Conservation (phyloP, 1,284 basidiomycete species). For the Entoloma clypeatum region DNA sequence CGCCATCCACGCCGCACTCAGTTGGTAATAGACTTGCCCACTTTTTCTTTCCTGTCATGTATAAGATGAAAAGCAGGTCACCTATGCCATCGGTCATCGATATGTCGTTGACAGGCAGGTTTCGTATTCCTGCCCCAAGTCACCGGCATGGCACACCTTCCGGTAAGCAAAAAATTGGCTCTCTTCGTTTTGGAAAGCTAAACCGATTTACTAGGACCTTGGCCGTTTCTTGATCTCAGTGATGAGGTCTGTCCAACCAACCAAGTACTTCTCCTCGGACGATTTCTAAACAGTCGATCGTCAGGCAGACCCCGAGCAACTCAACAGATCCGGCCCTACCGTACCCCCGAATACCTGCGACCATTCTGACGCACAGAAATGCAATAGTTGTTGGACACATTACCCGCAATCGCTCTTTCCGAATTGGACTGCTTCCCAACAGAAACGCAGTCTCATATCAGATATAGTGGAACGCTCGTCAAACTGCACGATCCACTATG, state of each 20-base stretch:
- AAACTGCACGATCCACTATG: conserved; percentile 36
- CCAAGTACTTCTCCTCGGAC: neutral
- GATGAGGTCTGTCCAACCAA: conserved; percentile 24
- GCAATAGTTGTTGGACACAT: conserved; percentile 37
- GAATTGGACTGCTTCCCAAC: conserved; percentile 50
- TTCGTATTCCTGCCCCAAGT: conserved; percentile 30
- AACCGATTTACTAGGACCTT: conserved; percentile 28
- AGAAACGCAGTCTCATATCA: conserved; percentile 39
- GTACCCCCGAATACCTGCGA: conserved; percentile 13
- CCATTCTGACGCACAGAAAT: conserved; percentile 17
- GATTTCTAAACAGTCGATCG: neutral
- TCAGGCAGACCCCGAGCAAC: conserved; percentile 28
- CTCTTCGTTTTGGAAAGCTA: neutral
- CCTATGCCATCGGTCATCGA: no score
- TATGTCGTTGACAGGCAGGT: no score
- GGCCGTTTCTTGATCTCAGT: conserved; percentile 39
- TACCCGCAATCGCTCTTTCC: conserved; percentile 51
- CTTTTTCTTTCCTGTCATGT: no score
- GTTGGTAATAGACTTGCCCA: no score
- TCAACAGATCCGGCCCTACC: conserved; percentile 25
- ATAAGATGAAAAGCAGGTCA: no score
- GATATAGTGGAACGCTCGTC: conserved; percentile 28
- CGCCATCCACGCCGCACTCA: no score
- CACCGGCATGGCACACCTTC: conserved; percentile 38
- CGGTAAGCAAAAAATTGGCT: conserved; percentile 23